phyloP scores from a whole-genome alignment of 2,329 filamentous ascomycete species.

The Alternaria angustiovoidea region DNA sequence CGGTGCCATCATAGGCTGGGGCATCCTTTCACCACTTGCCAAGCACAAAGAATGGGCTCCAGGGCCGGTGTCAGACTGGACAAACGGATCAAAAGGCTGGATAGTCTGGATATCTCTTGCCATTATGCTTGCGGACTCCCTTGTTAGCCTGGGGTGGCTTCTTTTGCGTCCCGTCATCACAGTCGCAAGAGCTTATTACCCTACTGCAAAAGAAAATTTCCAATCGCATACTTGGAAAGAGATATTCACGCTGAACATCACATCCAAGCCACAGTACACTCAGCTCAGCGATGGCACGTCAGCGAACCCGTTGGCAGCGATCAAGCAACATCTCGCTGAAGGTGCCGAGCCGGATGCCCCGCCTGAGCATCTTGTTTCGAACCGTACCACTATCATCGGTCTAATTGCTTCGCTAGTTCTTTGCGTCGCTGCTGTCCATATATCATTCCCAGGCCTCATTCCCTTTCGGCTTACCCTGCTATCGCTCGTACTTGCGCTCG shows the following conservation, averaged over 20 bases:
- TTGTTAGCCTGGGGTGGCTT: constrained; percentile 86
- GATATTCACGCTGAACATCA: constrained; percentile 44
- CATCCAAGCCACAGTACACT: constrained; percentile 50
- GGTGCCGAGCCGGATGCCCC: constrained; percentile 76
- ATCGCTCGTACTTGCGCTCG: constrained; percentile 78
- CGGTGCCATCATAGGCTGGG: constrained; percentile 90
- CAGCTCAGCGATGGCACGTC: constrained; percentile 40
- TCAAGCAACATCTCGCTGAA: constrained; percentile 43
- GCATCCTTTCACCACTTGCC: constrained; percentile 84
- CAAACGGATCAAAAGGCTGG: constrained; percentile 94
- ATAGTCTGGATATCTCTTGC: constrained; percentile 96
- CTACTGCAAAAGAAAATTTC: constrained; percentile 37
- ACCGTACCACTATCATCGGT: constrained; percentile 74
- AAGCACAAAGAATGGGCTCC: constrained; percentile 89
- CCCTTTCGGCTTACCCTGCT: constrained; percentile 83
- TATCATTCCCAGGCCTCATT: constrained; percentile 84
- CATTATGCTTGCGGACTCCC: constrained; percentile 94
- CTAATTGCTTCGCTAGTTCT: constrained; percentile 78
- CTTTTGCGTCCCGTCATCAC: constrained; percentile 69
- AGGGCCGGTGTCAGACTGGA: constrained; percentile 86
- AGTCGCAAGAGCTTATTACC: constrained; percentile 53
- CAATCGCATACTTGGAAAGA: constrained; percentile 48
- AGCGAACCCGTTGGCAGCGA: constrained; percentile 33
- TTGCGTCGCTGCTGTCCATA: constrained; percentile 81
- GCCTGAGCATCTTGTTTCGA: constrained; percentile 79